Percentiles rank a stretch among this genome's conserved stretches.
Evolutionary conservation across 2,329 filamentous ascomycete species (phyloP).

Genomic region (Talaromyces sp.): DNA sequence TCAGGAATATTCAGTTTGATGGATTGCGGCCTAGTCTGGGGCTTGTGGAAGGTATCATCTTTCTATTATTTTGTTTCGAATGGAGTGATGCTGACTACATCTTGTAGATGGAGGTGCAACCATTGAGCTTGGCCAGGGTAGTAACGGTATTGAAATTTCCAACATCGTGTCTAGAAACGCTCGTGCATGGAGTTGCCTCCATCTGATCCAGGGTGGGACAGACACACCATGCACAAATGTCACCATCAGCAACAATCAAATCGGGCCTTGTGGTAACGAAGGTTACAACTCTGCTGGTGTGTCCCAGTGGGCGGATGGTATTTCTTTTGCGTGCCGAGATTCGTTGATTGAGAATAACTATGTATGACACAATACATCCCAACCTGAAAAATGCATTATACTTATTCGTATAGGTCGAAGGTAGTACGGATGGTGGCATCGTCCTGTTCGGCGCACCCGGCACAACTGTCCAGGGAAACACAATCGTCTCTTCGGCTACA

Average conservation of each 20-base stretch:
- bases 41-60: constrained; percentile 1
- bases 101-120: constrained; percentile 10
- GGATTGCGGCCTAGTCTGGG: constrained; percentile 11
- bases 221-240: constrained; percentile 10
- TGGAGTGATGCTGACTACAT: background rate
- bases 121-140: constrained; percentile 13
- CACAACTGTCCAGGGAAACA: constrained; percentile 15
- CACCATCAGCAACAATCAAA: constrained; percentile 15
- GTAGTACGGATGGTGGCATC: constrained; percentile 17
- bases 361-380: background rate
- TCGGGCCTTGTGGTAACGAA: constrained; percentile 17
- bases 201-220: constrained; percentile 10
- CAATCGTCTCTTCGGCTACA: constrained; percentile 11
- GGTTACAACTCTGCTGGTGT: constrained; percentile 7
- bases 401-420: constrained; percentile 9
- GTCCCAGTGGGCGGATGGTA: constrained; percentile 16
- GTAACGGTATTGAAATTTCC: constrained; percentile 7
- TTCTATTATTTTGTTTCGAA: background rate
- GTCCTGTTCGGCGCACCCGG: constrained; percentile 16
- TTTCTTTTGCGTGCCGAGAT: constrained; percentile 14
- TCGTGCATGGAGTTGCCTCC: constrained; percentile 15
- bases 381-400: background rate
- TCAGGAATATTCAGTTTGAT: constrained; percentile 17
- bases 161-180: constrained; percentile 9
- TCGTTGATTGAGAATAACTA: constrained; percentile 15